phyloP scores from a whole-genome alignment of 2,329 filamentous ascomycete genomes.

The Calcarisporium arbuscula region DNA sequence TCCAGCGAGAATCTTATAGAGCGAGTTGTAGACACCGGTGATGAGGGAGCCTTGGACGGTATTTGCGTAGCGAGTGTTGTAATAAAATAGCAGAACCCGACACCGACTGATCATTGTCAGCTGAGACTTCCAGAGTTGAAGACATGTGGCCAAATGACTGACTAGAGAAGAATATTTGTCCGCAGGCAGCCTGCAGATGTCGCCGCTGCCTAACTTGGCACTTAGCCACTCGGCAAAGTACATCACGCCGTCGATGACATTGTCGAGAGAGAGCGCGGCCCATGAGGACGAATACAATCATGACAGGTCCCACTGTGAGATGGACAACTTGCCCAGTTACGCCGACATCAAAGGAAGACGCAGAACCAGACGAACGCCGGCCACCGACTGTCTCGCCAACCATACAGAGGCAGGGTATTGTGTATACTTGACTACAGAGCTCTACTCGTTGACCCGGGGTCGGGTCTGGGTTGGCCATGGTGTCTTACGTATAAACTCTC shows the following conservation, averaged over 20 bases:
- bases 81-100: slow-evolving; percentile 46
- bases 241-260: slow-evolving; percentile 41
- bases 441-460: slow-evolving; percentile 1
- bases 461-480: slow-evolving; percentile 23
- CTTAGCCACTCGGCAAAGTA: slow-evolving; percentile 25
- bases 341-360: slow-evolving; percentile 49
- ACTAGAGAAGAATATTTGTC: slow-evolving; percentile 35
- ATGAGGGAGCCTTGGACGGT: slow-evolving; percentile 48
- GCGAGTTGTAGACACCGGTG: slow-evolving; percentile 45
- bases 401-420: slow-evolving; percentile 36
- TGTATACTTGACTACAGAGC: slow-evolving; percentile 22
- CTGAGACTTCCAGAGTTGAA: too few species aligned
- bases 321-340: slow-evolving; percentile 49
- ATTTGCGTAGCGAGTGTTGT: slow-evolving; percentile 27
- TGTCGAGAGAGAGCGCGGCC: slow-evolving; percentile 44
- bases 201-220: slow-evolving; percentile 1
- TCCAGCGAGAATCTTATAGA: slow-evolving; percentile 41
- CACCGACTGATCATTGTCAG: too few species aligned
- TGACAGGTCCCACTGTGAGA: slow-evolving; percentile 50
- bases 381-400: slow-evolving; percentile 50
- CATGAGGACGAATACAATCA: slow-evolving; percentile 46
- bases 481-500: slow-evolving; percentile 38
- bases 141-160: too few species aligned
- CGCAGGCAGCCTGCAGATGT: slow-evolving; percentile 46
- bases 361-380: slow-evolving; percentile 49